Conservation (phyloP, 768 basidiomycete species). For the Cantharellus anzutake region DNA sequence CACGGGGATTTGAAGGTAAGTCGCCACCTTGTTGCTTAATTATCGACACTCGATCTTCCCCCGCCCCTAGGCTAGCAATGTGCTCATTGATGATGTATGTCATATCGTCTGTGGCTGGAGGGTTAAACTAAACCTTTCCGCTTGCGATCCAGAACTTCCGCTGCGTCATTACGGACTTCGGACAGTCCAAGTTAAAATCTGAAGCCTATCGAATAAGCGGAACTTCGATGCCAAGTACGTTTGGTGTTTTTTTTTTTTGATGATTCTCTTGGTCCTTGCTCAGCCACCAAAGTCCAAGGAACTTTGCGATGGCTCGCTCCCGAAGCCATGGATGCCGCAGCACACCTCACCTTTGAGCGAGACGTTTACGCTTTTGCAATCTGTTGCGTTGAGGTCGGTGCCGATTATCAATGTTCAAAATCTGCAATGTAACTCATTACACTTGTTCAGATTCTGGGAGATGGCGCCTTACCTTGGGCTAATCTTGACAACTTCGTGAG, state of each 20-base stretch:
- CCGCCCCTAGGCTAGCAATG: constrained; percentile 5
- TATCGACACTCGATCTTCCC: neutral
- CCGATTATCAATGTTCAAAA: neutral
- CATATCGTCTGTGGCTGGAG: neutral
- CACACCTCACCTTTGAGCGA: neutral
- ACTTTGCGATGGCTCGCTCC: constrained; percentile 1
- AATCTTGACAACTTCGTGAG: neutral
- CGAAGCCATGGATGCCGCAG: neutral
- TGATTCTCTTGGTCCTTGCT: neutral
- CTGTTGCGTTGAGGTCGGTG: constrained; percentile 7
- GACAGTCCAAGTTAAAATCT: constrained; percentile 60
- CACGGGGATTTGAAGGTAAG: constrained; percentile 8
- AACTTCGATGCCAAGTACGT: constrained; percentile 7
- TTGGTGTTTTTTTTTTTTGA: neutral
- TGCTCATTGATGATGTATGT: constrained; percentile 9
- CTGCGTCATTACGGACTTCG: constrained; percentile 70
- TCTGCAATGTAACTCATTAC: neutral
- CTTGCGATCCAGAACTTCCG: constrained; percentile 10
- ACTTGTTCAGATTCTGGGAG: neutral
- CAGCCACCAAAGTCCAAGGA: neutral
- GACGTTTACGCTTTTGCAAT: constrained; percentile 4
- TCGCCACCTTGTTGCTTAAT: neutral
- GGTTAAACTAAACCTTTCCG: too few species aligned
- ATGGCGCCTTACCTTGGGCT: neutral
- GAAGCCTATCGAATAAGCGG: constrained; percentile 47